Conservation (phyloP, 306 rosid genomes). For the Rosa rugosa region DNA sequence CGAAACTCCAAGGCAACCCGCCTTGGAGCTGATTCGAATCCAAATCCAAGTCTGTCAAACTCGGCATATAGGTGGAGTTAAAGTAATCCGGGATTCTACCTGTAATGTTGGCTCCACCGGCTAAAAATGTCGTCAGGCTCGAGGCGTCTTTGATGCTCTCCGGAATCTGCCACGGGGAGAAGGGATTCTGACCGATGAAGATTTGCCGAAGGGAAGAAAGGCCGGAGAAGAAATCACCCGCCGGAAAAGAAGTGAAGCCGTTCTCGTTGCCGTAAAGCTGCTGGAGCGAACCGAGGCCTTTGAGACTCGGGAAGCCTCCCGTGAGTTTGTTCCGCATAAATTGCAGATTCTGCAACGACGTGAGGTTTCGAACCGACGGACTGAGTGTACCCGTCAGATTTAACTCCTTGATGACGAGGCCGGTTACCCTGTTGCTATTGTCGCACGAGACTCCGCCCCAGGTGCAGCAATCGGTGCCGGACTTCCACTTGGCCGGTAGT, state of each 20-base stretch:
- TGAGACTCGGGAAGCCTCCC: slow-evolving; percentile 61
- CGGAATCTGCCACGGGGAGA: slow-evolving; percentile 64
- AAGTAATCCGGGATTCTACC: slow-evolving; percentile 66
- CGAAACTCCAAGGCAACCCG: slow-evolving; percentile 49
- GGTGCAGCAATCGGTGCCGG: too few species aligned
- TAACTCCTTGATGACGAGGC: too few species aligned
- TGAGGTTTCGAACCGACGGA: slow-evolving; percentile 36
- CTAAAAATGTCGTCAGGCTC: slow-evolving; percentile 36
- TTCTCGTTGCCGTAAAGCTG: slow-evolving; percentile 44
- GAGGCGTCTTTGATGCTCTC: slow-evolving; percentile 34
- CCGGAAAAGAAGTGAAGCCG: slow-evolving; percentile 46
- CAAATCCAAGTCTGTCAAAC: slow-evolving; percentile 44
- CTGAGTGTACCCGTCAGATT: too few species aligned
- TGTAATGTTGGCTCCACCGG: slow-evolving; percentile 29
- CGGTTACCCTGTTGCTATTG: too few species aligned
- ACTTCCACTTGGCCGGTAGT: too few species aligned
- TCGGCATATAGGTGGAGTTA: slow-evolving; percentile 38
- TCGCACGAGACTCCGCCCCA: too few species aligned
- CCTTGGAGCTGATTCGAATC: slow-evolving; percentile 58
- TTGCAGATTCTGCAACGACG: slow-evolving; percentile 45
- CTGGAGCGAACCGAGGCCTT: slow-evolving; percentile 37
- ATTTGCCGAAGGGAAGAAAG: slow-evolving; percentile 22
- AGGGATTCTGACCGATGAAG: slow-evolving; percentile 34
- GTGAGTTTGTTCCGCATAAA: slow-evolving; percentile 47
- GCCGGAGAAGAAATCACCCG: slow-evolving; percentile 56